Percentiles rank a stretch among this genome's conserved stretches.
Conservation (phyloP, 73 alveolate species). For the Diophrys sp. region DNA sequence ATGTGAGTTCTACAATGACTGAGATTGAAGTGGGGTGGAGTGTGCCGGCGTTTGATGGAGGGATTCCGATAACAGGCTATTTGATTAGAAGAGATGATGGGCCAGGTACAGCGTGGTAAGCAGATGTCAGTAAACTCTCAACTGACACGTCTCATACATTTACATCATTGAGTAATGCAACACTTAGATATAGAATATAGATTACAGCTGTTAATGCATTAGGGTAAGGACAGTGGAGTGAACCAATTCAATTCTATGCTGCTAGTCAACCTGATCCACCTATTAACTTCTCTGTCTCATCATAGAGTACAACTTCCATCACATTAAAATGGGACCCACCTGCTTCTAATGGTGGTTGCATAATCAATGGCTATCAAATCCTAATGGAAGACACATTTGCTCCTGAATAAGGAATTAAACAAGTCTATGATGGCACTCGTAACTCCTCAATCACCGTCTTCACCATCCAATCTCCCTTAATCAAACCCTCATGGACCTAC, state of each 20-base stretch:
- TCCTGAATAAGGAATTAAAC: slow-evolving; percentile 26
- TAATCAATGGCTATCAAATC: slow-evolving; percentile 61
- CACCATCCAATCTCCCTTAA: slow-evolving; percentile 35
- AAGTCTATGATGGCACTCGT: slow-evolving; percentile 63
- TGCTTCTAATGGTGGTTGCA: slow-evolving; percentile 61
- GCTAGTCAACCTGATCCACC: slow-evolving; percentile 65
- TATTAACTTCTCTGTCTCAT: slow-evolving; percentile 36
- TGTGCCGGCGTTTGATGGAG: slow-evolving; percentile 68
- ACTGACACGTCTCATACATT: slow-evolving; percentile 14
- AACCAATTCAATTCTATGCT: slow-evolving; percentile 57
- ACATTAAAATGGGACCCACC: slow-evolving; percentile 69
- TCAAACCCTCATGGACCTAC: slow-evolving; percentile 54
- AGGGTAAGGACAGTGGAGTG: slow-evolving; percentile 75
- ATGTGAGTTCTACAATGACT: slow-evolving; percentile 21
- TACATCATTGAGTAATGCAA: slow-evolving; percentile 22
- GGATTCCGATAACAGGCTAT: slow-evolving; percentile 52
- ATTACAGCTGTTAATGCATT: slow-evolving; percentile 59
- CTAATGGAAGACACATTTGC: slow-evolving; percentile 46
- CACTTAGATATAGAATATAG: slow-evolving; percentile 47
- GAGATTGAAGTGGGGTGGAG: slow-evolving; percentile 49
- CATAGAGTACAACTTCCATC: slow-evolving; percentile 32
- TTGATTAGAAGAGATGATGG: slow-evolving; percentile 66
- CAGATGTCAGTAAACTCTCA: slow-evolving; percentile 15
- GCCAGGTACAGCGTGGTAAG: slow-evolving; percentile 43
- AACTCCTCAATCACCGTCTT: slow-evolving; percentile 32